Conservation (phyloP, 805 yeast species). For the Naumovozyma castellii region DNA sequence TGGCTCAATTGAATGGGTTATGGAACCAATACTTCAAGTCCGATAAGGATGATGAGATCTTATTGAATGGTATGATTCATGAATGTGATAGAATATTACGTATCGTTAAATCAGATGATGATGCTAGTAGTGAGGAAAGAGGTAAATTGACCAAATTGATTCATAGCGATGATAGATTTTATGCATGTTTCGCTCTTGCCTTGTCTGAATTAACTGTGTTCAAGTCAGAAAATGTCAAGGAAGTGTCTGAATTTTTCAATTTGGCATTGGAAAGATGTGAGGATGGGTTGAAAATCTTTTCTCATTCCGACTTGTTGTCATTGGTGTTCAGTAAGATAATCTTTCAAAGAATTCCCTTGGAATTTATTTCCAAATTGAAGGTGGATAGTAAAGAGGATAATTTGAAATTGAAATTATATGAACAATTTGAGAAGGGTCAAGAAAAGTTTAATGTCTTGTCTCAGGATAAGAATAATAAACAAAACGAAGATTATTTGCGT, state of each 20-base stretch:
- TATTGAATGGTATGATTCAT: conserved; percentile 78
- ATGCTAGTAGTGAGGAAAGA: conserved; percentile 27
- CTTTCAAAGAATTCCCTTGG: conserved; percentile 50
- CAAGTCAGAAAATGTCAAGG: conserved; percentile 28
- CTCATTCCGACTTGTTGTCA: conserved; percentile 38
- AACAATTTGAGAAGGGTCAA: conserved; percentile 40
- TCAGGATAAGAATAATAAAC: too few species aligned
- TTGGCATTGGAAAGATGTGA: conserved; percentile 65
- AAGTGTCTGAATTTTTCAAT: conserved; percentile 48
- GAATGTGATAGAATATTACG: conserved; percentile 53
- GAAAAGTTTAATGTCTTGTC: conserved; percentile 38
- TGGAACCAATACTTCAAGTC: conserved; percentile 55
- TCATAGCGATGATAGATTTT: conserved; percentile 42
- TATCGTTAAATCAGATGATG: background rate
- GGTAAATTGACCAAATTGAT: conserved; percentile 15
- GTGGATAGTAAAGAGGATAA: conserved; percentile 29
- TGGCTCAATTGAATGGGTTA: conserved; percentile 65
- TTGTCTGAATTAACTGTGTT: conserved; percentile 54
- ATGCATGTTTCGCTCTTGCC: conserved; percentile 66
- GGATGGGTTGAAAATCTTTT: conserved; percentile 44
- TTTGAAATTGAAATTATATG: conserved; percentile 31
- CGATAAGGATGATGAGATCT: conserved; percentile 51
- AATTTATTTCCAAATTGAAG: conserved; percentile 43
- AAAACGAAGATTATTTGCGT: conserved; percentile 14
- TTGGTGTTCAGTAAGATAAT: conserved; percentile 49